Evolutionary conservation across 208 protist genomes (phyloP).

Genomic region (Leishmania braziliensis): DNA sequence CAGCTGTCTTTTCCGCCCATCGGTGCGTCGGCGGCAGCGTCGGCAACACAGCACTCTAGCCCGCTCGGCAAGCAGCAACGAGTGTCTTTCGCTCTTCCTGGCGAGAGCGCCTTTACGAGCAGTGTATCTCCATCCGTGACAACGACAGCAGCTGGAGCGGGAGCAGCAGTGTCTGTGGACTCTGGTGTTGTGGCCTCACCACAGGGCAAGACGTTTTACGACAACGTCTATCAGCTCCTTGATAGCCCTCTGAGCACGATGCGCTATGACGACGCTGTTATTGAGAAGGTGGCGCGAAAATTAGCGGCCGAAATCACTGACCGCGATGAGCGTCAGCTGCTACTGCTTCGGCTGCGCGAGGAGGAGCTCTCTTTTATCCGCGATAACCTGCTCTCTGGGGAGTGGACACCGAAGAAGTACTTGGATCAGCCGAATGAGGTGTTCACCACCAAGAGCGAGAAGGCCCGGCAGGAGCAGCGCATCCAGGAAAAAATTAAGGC

Average conservation of each 20-base stretch:
- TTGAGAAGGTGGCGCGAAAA: conserved; percentile 54
- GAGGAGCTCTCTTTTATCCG: conserved; percentile 69
- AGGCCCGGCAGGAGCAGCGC: conserved; percentile 80
- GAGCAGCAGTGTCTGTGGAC: conserved; percentile 1
- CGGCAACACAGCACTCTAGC: conserved; percentile 20
- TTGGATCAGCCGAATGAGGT: conserved; percentile 93
- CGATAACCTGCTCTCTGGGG: conserved; percentile 92
- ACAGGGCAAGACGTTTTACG: conserved; percentile 36
- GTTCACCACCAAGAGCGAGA: conserved; percentile 94
- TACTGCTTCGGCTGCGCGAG: conserved; percentile 88
- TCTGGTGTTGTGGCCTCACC: conserved; percentile 2
- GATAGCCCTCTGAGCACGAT: conserved; percentile 54
- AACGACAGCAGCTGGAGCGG: conserved; percentile 1
- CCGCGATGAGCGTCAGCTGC: conserved; percentile 83
- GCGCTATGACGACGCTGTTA: conserved; percentile 29
- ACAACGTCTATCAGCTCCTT: conserved; percentile 52
- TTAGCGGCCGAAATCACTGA: conserved; percentile 54
- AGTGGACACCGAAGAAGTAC: conserved; percentile 83
- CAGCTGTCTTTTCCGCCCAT: neutral
- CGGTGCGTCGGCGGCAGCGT: conserved; percentile 9
- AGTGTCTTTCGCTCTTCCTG: conserved; percentile 1
- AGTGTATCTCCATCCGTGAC: conserved; percentile 13
- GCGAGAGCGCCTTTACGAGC: conserved; percentile 19
- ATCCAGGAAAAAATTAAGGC: conserved; percentile 85
- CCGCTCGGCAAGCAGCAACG: conserved; percentile 18